These are phyloP conservation scores for Microbotryum scabiosae DNA, from an alignment of 1,284 basidiomycete species.

Conservation along the genomic window DNA sequence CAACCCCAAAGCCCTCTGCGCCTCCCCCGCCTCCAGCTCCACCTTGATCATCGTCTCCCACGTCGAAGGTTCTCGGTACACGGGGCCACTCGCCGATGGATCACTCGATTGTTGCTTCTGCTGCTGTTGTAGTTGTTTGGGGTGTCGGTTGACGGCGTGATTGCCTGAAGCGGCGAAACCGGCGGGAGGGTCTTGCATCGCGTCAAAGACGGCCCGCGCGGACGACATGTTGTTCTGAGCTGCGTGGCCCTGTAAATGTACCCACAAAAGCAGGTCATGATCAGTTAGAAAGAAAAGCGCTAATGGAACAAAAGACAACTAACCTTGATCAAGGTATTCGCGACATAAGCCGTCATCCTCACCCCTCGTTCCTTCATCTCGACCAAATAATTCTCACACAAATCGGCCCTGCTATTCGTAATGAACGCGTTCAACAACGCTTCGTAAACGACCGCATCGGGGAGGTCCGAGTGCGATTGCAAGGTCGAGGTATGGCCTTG, in stretches of 20 bases:
- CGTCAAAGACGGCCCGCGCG: slow-evolving; percentile 71
- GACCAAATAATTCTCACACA: slow-evolving; percentile 61
- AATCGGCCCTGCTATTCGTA: slow-evolving; percentile 66
- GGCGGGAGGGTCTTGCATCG: slow-evolving; percentile 71
- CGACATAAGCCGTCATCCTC: slow-evolving; percentile 91
- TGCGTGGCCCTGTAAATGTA: slow-evolving; percentile 54
- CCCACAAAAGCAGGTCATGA: background rate
- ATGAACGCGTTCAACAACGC: slow-evolving; percentile 81
- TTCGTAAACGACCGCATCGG: slow-evolving; percentile 85
- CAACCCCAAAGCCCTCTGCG: slow-evolving; percentile 59
- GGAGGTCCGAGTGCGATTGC: slow-evolving; percentile 38
- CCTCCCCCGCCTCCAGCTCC: slow-evolving; percentile 71
- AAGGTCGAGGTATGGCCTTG: slow-evolving; percentile 44
- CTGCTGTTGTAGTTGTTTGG: slow-evolving; percentile 44
- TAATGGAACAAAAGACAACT: background rate
- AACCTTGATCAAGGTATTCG: slow-evolving; percentile 77
- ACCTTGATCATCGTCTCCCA: slow-evolving; percentile 74
- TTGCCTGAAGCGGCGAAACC: slow-evolving; percentile 86
- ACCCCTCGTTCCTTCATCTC: slow-evolving; percentile 59
- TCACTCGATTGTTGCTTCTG: slow-evolving; percentile 42
- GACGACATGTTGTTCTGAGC: slow-evolving; percentile 59
- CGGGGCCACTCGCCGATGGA: slow-evolving; percentile 50
- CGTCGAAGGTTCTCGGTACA: slow-evolving; percentile 76
- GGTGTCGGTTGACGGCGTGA: slow-evolving; percentile 52
- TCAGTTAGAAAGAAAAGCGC: background rate